These are phyloP conservation scores for Mucor indicus DNA, from an alignment of 371 early-diverging fungal species.

Conservation along the genomic window DNA sequence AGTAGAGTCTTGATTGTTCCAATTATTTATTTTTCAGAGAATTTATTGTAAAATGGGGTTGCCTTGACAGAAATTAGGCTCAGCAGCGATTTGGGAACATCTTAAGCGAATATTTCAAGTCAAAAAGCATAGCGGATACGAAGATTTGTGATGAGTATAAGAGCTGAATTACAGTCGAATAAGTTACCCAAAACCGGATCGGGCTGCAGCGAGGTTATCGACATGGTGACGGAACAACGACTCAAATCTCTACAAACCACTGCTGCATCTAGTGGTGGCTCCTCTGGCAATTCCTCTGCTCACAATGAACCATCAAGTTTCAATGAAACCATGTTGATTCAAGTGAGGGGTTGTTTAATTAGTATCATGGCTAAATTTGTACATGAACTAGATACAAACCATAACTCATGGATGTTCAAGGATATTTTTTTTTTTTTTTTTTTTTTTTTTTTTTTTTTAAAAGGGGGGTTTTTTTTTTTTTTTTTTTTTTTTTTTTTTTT, in stretches of 20 bases:
- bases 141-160: too few species aligned
- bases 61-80: too few species aligned
- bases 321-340: conserved; percentile 10
- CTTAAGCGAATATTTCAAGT: too few species aligned
- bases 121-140: too few species aligned
- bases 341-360: conserved; percentile 17
- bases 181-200: conserved; percentile 12
- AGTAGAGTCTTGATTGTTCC: too few species aligned
- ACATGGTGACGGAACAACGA: conserved; percentile 21
- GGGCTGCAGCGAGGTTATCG: conserved; percentile 19
- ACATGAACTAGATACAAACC: conserved; percentile 15
- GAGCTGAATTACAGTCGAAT: too few species aligned
- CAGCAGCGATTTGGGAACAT: too few species aligned
- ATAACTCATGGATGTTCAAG: conserved; percentile 14
- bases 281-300: conserved; percentile 9
- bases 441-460: conserved; percentile 3
- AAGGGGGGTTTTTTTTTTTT: conserved; percentile 1
- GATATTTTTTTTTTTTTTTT: conserved; percentile 8
- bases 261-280: conserved; percentile 7
- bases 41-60: too few species aligned
- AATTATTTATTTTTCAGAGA: too few species aligned
- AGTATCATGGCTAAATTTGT: conserved; percentile 14
- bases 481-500: conserved; percentile 6
- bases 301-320: conserved; percentile 15
- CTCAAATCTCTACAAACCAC: conserved; percentile 19